Base-by-base conservation (phyloP, 2,329 filamentous ascomycete genomes). In the Neopestalotiopsis sp. region DNA sequence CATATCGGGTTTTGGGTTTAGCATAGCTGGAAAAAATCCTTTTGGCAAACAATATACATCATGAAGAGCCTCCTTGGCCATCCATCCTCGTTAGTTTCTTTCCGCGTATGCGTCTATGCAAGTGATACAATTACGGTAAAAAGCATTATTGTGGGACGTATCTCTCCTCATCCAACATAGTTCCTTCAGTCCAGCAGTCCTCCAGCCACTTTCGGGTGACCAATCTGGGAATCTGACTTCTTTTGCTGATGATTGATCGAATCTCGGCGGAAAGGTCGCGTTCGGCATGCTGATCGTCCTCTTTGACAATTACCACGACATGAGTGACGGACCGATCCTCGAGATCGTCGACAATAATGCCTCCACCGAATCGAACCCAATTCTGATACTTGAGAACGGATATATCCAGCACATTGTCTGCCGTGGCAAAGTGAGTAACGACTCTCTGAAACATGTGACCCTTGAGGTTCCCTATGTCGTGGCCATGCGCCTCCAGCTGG, bases 181-280 rank as follows among this genome's bases (percentile, higher is more conserved):
- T 97, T 71, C 85, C 86, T 78, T 95, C 93, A 69, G 84, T 84
- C 94, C 95, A 97, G 75, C 93, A 93, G 66, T 92, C 90, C 65
- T 91, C 86, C 0, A 98, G 81, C 96, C 96, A 99, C 14, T 84
- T 83, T 10, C 85, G 78, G 0, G 82, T 87, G 2, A 98, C 92
- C 6, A 95, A 80, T 71, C 93, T 85, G 0, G 95, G 93, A 45
- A 94, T 80, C 66, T 77, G 81, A 6, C 76, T 78, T 66, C 85
- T 78, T 24, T 73, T 74, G 69, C 87, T 86, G 20, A 89, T 80
- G 63, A 77, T 74, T 4, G 81, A 76, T 40, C 86, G 82, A 13
- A 90, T 76, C n/a, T 80, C 79, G 4, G 79, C 82, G 4, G 84
- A 80, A 7, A 79, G 73, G 30, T 80, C 77, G 38, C 77, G 78